Evolutionary conservation across 148 eudicot genomes (phyloP).

Genomic region (Vaccinium macrocarpon): DNA sequence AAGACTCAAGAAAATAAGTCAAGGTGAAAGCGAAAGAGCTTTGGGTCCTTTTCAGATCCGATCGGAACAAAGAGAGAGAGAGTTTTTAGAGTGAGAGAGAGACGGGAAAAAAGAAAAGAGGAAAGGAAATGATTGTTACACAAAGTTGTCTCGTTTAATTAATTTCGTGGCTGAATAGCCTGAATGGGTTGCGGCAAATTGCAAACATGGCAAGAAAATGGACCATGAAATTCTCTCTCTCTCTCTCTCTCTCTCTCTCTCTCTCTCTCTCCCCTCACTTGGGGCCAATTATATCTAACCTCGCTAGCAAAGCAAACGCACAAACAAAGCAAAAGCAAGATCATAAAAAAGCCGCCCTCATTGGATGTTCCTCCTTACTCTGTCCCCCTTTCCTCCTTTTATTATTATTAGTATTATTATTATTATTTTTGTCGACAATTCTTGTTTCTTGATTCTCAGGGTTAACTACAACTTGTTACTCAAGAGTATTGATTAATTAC

Average conservation of each 20-base stretch:
- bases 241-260: slow-evolving; percentile 13
- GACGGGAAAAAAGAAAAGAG: neutral
- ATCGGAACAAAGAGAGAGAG: slow-evolving; percentile 21
- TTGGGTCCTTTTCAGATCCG: slow-evolving; percentile 44
- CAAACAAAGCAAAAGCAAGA: slow-evolving; percentile 20
- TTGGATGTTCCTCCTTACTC: slow-evolving; percentile 13
- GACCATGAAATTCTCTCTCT: neutral
- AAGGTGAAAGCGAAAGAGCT: slow-evolving; percentile 34
- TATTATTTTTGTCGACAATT: slow-evolving; percentile 1
- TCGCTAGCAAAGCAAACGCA: slow-evolving; percentile 32
- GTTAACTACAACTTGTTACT: neutral
- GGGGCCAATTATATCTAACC: slow-evolving; percentile 17
- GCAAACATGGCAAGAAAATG: slow-evolving; percentile 2
- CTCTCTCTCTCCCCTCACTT: neutral
- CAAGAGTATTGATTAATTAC: neutral
- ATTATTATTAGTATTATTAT: no score
- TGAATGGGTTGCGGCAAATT: neutral
- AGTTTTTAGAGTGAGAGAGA: neutral
- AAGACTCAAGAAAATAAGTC: slow-evolving; percentile 11
- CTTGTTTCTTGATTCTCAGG: neutral
- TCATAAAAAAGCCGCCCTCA: slow-evolving; percentile 24
- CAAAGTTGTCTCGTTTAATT: neutral
- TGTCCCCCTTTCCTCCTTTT: neutral
- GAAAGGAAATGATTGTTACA: neutral
- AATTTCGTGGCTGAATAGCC: slow-evolving; percentile 24